These are phyloP conservation scores for Zopfochytrium polystomum DNA, from an alignment of 371 early-diverging fungal species.

Conservation along the genomic window DNA sequence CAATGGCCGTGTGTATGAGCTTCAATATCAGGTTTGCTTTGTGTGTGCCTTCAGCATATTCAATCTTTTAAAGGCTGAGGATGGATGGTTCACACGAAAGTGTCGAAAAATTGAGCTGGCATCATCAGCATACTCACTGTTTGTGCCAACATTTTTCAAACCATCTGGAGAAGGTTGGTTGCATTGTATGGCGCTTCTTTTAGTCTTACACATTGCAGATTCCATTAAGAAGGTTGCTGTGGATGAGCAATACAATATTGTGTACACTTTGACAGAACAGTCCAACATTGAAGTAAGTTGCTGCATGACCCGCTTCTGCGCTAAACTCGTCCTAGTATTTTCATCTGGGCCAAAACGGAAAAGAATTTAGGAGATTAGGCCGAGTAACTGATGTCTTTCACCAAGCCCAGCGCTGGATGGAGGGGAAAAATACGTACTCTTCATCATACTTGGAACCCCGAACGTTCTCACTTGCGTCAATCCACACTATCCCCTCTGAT, in stretches of 20 bases:
- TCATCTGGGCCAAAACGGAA: constrained; percentile 51
- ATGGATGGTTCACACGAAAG: constrained; percentile 79
- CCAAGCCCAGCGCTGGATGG: constrained; percentile 28
- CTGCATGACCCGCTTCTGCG: neutral
- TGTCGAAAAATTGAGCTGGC: constrained; percentile 70
- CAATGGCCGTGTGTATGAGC: constrained; percentile 80
- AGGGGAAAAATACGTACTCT: constrained; percentile 12
- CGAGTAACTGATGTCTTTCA: constrained; percentile 47
- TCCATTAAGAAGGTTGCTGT: constrained; percentile 49
- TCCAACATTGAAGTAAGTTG: constrained; percentile 65
- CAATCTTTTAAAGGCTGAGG: constrained; percentile 50
- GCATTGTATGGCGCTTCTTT: neutral
- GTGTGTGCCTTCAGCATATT: constrained; percentile 1
- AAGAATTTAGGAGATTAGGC: constrained; percentile 38
- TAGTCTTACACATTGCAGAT: constrained; percentile 8
- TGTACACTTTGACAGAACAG: constrained; percentile 66
- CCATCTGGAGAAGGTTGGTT: constrained; percentile 19
- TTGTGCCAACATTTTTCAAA: constrained; percentile 61
- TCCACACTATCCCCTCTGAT: constrained; percentile 59
- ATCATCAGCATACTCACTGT: constrained; percentile 43
- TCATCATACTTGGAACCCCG: constrained; percentile 32
- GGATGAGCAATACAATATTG: constrained; percentile 65
- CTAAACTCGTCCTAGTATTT: constrained; percentile 22
- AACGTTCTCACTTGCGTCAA: constrained; percentile 56
- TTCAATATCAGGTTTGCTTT: constrained; percentile 64